phyloP scores from a whole-genome alignment of 768 basidiomycete species.

The Lanmaoa pseudosensibilis region DNA sequence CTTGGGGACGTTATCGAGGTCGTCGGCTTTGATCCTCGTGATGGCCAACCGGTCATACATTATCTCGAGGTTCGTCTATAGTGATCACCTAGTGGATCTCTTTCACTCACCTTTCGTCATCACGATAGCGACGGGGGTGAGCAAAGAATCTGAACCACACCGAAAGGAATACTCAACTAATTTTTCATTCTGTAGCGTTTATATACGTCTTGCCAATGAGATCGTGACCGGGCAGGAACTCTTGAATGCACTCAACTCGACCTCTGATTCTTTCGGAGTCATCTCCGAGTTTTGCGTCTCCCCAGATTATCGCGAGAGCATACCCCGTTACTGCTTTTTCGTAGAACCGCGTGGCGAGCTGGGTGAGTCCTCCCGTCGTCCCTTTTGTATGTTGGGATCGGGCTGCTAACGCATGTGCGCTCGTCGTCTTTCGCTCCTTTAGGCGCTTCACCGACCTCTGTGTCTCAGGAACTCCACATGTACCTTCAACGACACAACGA shows the following conservation, averaged over 20 bases:
- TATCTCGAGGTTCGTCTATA: constrained; percentile 22
- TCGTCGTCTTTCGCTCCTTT: too few relatives aligned
- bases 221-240: constrained; percentile 25
- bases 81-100: not conserved
- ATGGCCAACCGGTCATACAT: constrained; percentile 24
- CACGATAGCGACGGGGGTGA: constrained; percentile 22
- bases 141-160: not conserved
- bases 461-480: constrained; percentile 5
- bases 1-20: constrained; percentile 23
- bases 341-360: constrained; percentile 14
- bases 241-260: constrained; percentile 14
- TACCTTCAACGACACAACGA: constrained; percentile 14
- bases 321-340: constrained; percentile 21
- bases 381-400: too few relatives aligned
- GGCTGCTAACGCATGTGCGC: too few relatives aligned
- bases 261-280: constrained; percentile 14
- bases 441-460: too few relatives aligned
- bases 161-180: not conserved
- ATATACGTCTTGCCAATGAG: constrained; percentile 24
- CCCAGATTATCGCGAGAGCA: constrained; percentile 17
- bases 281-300: constrained; percentile 25
- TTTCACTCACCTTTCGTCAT: not conserved
- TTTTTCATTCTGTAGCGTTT: not conserved
- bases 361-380: constrained; percentile 8
- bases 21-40: constrained; percentile 23